Evolutionary conservation across 768 basidiomycete species (phyloP).

Genomic region (Piloderma croceum): DNA sequence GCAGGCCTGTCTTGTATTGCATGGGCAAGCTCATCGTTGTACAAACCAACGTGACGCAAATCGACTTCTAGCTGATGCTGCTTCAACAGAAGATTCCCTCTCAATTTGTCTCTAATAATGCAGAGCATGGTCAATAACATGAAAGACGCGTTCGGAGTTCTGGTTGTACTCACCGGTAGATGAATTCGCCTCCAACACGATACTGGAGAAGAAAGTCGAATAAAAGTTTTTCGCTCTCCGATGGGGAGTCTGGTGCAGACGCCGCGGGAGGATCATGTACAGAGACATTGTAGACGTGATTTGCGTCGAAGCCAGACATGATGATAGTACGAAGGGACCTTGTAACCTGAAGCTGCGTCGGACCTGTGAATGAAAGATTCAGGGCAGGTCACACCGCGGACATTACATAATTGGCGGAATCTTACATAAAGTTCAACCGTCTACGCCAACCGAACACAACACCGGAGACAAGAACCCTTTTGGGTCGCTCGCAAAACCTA

Average conservation of each 20-base stretch:
- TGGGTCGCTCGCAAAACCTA: no score
- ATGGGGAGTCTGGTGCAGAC: slow-evolving; percentile 61
- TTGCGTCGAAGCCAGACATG: slow-evolving; percentile 88
- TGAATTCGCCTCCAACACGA: slow-evolving; percentile 85
- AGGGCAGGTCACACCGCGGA: no score
- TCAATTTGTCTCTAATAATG: slow-evolving; percentile 68
- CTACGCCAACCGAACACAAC: no score
- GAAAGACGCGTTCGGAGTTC: neutral
- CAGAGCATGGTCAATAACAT: neutral
- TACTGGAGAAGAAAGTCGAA: slow-evolving; percentile 85
- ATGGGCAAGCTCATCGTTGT: slow-evolving; percentile 92
- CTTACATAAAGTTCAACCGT: no score
- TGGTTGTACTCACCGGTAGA: slow-evolving; percentile 63
- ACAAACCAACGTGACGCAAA: slow-evolving; percentile 69
- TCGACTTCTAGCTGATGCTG: slow-evolving; percentile 86
- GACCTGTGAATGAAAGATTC: no score
- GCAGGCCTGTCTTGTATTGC: slow-evolving; percentile 84
- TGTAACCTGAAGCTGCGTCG: no score
- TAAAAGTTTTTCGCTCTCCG: slow-evolving; percentile 74
- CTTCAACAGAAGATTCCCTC: slow-evolving; percentile 84
- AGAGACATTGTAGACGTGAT: slow-evolving; percentile 75
- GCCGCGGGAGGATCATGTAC: slow-evolving; percentile 61
- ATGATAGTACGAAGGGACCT: no score
- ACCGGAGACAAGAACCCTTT: no score
- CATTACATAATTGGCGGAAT: no score